Evolutionary conservation across 2,329 filamentous ascomycete genomes (phyloP).

Genomic region (Rutstroemia sp.): DNA sequence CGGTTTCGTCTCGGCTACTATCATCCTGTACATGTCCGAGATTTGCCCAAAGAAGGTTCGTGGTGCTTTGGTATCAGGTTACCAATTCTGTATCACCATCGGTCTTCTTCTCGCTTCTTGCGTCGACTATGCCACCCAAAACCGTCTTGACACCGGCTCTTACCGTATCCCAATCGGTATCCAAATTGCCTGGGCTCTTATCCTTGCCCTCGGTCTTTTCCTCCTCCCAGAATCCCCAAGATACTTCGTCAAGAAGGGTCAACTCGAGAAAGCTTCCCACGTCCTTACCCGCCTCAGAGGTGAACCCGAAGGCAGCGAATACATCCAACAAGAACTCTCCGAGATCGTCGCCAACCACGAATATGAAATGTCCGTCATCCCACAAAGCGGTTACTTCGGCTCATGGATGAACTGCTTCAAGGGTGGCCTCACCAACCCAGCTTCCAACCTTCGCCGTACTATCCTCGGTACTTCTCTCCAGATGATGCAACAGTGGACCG

Average conservation of each 20-base stretch:
- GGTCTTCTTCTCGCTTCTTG: slow-evolving; percentile 69
- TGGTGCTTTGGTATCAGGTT: slow-evolving; percentile 71
- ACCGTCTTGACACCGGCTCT: slow-evolving; percentile 52
- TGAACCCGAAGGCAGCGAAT: slow-evolving; percentile 64
- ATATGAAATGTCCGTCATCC: slow-evolving; percentile 68
- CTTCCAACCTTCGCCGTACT: slow-evolving; percentile 63
- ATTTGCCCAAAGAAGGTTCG: slow-evolving; percentile 62
- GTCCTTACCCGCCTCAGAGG: slow-evolving; percentile 64
- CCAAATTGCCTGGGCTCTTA: slow-evolving; percentile 73
- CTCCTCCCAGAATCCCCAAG: slow-evolving; percentile 79
- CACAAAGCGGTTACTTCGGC: slow-evolving; percentile 54
- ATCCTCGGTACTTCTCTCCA: slow-evolving; percentile 66
- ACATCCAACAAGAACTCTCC: slow-evolving; percentile 69
- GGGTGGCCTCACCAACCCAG: slow-evolving; percentile 53
- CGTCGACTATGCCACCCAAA: slow-evolving; percentile 64
- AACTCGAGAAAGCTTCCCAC: slow-evolving; percentile 54
- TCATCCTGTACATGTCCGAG: slow-evolving; percentile 71
- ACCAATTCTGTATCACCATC: slow-evolving; percentile 78
- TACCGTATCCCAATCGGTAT: slow-evolving; percentile 78
- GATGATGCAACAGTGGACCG: slow-evolving; percentile 71
- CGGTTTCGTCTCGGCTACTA: slow-evolving; percentile 71
- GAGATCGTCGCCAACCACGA: slow-evolving; percentile 88
- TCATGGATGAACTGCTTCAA: slow-evolving; percentile 64
- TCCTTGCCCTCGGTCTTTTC: slow-evolving; percentile 65
- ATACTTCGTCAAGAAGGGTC: slow-evolving; percentile 74